phyloP scores from a whole-genome alignment of 345 rosid species.

The Syzygium grande region DNA sequence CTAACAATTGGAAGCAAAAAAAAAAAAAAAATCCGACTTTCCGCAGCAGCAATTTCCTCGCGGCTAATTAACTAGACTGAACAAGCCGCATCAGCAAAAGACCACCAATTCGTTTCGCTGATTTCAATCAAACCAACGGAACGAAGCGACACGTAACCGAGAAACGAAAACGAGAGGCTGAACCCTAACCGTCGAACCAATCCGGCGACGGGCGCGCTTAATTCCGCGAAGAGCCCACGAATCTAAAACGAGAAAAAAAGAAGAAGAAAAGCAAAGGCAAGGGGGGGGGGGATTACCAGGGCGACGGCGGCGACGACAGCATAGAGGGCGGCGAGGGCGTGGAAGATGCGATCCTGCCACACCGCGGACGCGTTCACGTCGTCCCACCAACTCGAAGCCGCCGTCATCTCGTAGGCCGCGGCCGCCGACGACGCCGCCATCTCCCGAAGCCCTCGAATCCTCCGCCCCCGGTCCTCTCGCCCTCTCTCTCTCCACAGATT shows the following conservation, averaged over 20 bases:
- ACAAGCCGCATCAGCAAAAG: neutral
- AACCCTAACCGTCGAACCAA: neutral
- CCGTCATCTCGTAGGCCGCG: constrained; percentile 29
- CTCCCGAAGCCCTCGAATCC: neutral
- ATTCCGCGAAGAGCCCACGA: neutral
- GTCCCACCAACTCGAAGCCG: constrained; percentile 67
- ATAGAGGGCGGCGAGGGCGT: constrained; percentile 55
- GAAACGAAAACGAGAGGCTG: neutral
- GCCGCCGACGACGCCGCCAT: constrained; percentile 18
- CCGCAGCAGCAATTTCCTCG: neutral
- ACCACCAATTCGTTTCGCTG: neutral
- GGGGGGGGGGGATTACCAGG: constrained; percentile 21
- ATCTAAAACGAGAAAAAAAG: no score
- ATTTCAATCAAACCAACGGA: neutral
- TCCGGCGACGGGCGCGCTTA: neutral
- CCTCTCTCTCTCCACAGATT: neutral
- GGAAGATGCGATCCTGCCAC: constrained; percentile 90
- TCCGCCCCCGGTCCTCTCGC: neutral
- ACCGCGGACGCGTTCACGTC: constrained; percentile 47
- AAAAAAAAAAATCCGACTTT: neutral
- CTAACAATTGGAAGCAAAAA: neutral
- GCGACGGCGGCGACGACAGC: constrained; percentile 67
- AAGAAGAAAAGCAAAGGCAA: no score
- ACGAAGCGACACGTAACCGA: neutral
- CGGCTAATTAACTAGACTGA: neutral